These are phyloP conservation scores for Pseudonitzschia multistriata DNA, from an alignment of 108 stramenopile genomes.

Conservation along the genomic window DNA sequence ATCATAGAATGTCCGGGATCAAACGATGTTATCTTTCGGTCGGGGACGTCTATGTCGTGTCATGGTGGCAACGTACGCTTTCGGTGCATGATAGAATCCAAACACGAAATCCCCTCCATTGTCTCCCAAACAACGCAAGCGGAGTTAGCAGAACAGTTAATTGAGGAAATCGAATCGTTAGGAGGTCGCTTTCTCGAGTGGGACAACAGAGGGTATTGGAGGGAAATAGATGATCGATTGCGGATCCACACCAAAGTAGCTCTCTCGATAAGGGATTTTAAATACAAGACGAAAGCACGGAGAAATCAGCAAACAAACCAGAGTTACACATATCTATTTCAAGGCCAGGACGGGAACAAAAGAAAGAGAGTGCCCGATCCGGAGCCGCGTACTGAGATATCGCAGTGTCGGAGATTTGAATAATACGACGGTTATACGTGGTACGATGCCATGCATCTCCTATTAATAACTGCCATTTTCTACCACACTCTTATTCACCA, in stretches of 20 bases:
- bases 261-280: slow-evolving; percentile 4
- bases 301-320: slow-evolving; percentile 1
- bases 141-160: slow-evolving; percentile 10
- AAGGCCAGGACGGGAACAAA: slow-evolving; percentile 13
- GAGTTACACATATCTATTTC: slow-evolving; percentile 9
- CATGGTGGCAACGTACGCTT: slow-evolving; percentile 17
- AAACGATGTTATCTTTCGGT: slow-evolving; percentile 16
- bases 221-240: not conserved
- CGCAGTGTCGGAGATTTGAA: no score
- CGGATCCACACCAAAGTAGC: slow-evolving; percentile 15
- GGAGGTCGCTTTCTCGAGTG: slow-evolving; percentile 12
- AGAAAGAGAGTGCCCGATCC: not conserved
- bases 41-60: not conserved
- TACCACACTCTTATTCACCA: no score
- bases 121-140: slow-evolving; percentile 10
- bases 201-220: slow-evolving; percentile 17
- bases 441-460: no score
- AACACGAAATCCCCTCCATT: slow-evolving; percentile 1
- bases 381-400: not conserved
- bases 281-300: slow-evolving; percentile 5
- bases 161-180: not conserved
- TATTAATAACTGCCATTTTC: no score
- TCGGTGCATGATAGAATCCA: slow-evolving; percentile 14
- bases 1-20: slow-evolving; percentile 13
- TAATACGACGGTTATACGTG: no score